Conservation (phyloP, 441 rosid genomes). For the Kokia cookei region DNA sequence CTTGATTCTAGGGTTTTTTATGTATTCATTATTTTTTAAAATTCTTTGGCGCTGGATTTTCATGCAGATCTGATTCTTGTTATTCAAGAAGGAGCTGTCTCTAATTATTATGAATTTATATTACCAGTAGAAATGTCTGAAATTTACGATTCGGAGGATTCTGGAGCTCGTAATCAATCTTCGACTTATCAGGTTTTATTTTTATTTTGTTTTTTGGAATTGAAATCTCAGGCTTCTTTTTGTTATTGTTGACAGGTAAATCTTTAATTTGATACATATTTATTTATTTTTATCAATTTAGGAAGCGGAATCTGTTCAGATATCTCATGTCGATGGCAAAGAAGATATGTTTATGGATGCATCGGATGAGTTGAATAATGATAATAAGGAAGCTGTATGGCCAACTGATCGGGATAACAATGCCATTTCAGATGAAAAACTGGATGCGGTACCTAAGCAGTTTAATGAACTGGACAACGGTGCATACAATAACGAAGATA, state of each 20-base stretch:
- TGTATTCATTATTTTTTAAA: background rate
- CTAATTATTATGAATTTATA: conserved; percentile 14
- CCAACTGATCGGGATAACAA: conserved; percentile 4
- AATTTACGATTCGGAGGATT: conserved; percentile 24
- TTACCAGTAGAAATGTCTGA: conserved; percentile 38
- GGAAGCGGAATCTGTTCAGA: conserved; percentile 18
- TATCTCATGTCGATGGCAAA: conserved; percentile 40
- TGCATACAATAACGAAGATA: background rate
- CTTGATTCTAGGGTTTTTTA: background rate
- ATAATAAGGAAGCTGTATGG: conserved; percentile 20
- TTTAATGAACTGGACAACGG: conserved; percentile 22
- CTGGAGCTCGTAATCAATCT: conserved; percentile 18
- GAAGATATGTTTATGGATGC: conserved; percentile 97
- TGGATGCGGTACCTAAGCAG: conserved; percentile 11
- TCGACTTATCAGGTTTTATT: conserved; percentile 29
- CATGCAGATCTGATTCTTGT: conserved; percentile 22
- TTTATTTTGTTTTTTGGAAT: background rate
- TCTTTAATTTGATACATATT: background rate
- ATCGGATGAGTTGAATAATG: conserved; percentile 53
- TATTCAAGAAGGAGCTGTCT: background rate
- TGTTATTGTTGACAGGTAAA: background rate
- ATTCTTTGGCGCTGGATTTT: background rate
- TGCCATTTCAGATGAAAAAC: conserved; percentile 7
- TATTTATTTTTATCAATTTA: conserved; percentile 10
- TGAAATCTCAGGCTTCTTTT: background rate